A percentile compares a stretch with the other conserved stretches of the same genome.
Conservation (phyloP, 306 rosid species). For the Lathyrus tuberosus region DNA sequence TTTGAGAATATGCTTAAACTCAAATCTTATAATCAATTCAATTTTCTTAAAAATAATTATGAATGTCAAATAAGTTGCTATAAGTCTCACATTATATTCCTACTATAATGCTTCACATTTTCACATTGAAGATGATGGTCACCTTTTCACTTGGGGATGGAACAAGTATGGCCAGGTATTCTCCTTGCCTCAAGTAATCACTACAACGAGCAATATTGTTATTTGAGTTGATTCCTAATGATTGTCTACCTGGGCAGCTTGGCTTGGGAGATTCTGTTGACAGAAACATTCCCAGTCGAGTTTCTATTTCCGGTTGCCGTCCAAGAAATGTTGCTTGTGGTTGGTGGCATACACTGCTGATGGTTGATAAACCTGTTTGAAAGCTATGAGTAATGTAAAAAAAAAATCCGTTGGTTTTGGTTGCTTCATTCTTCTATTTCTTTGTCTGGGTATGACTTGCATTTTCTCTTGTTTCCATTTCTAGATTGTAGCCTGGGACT, state of each 20-base stretch:
- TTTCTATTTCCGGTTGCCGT: slow-evolving; percentile 43
- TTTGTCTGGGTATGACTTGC: neutral
- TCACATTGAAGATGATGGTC: slow-evolving; percentile 64
- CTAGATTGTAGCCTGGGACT: slow-evolving; percentile 29
- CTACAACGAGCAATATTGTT: neutral
- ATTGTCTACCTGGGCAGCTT: slow-evolving; percentile 54
- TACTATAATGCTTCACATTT: neutral
- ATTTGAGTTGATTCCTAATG: slow-evolving; percentile 10
- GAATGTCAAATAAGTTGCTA: neutral
- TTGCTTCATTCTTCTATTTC: neutral
- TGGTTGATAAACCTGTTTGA: slow-evolving; percentile 49
- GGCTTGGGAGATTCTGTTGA: slow-evolving; percentile 85
- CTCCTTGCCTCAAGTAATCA: slow-evolving; percentile 16
- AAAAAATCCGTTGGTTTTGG: slow-evolving; percentile 28
- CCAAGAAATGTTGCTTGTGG: slow-evolving; percentile 78
- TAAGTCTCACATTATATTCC: neutral
- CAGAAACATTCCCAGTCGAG: slow-evolving; percentile 65
- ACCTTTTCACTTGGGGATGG: slow-evolving; percentile 89
- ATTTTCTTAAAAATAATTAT: neutral
- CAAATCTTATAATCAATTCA: neutral
- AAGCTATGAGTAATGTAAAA: too few relatives aligned
- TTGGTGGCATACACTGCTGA: slow-evolving; percentile 93
- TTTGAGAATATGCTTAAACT: neutral
- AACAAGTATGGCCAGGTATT: slow-evolving; percentile 89
- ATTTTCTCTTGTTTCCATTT: neutral